Conservation (phyloP, 2,329 filamentous ascomycete species). For the Thermoascus crustaceus region DNA sequence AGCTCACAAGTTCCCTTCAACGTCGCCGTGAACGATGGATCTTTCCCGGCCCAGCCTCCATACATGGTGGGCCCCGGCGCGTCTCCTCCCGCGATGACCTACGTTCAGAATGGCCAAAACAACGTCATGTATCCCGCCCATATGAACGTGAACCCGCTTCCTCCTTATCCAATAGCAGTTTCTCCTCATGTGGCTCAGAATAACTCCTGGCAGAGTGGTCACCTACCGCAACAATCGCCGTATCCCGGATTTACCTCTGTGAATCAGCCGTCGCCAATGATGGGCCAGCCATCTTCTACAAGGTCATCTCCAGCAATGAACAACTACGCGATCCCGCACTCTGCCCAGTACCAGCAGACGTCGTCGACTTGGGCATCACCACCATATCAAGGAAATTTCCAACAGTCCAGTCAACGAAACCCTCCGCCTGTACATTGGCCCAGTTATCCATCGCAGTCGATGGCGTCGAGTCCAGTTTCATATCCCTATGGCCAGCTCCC, state of each 20-base stretch:
- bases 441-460: constrained; percentile 27
- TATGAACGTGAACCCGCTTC: constrained; percentile 22
- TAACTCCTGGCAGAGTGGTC: constrained; percentile 28
- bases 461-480: constrained; percentile 36
- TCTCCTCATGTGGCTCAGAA: constrained; percentile 27
- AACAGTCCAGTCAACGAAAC: constrained; percentile 30
- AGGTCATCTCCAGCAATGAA: constrained; percentile 32
- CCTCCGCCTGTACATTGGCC: constrained; percentile 33
- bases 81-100: constrained; percentile 24
- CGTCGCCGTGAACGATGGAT: constrained; percentile 21
- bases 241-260: constrained; percentile 31
- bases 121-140: constrained; percentile 25
- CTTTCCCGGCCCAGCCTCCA: constrained; percentile 22
- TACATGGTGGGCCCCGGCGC: constrained; percentile 32
- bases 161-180: constrained; percentile 28
- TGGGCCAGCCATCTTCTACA: constrained; percentile 27
- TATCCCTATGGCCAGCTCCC: constrained; percentile 78
- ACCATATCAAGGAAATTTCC: constrained; percentile 24
- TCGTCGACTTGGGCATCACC: constrained; percentile 25
- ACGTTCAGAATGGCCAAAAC: constrained; percentile 21
- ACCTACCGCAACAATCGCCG: constrained; percentile 27
- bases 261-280: constrained; percentile 29
- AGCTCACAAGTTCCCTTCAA: constrained; percentile 24
- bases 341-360: constrained; percentile 23
- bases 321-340: constrained; percentile 27